phyloP scores from a whole-genome alignment of 179 eudicot genomes.

The Carnegiea gigantea region DNA sequence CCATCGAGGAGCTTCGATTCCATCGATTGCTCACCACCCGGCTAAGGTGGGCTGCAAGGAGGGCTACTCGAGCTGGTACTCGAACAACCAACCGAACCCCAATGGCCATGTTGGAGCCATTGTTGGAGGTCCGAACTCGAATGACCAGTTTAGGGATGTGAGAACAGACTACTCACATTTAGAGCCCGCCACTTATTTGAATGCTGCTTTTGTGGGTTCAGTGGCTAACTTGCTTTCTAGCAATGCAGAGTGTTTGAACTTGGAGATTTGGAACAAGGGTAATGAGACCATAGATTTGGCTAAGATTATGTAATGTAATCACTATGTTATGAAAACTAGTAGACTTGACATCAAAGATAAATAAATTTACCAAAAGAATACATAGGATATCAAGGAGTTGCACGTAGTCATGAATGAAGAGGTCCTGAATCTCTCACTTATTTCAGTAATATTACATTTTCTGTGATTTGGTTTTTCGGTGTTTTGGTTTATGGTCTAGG shows the following conservation, averaged over 20 bases:
- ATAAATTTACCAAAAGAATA: too few relatives aligned
- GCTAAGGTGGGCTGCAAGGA: slow-evolving; percentile 39
- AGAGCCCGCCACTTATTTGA: slow-evolving; percentile 48
- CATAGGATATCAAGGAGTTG: not conserved
- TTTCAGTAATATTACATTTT: not conserved
- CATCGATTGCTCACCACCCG: slow-evolving; percentile 31
- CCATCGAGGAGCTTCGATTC: slow-evolving; percentile 50
- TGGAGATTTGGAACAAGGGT: not conserved
- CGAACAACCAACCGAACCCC: slow-evolving; percentile 32
- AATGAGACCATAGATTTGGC: slow-evolving; percentile 17
- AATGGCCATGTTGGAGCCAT: slow-evolving; percentile 47
- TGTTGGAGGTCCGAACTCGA: slow-evolving; percentile 48
- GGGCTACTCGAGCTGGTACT: slow-evolving; percentile 40
- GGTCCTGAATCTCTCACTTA: not conserved
- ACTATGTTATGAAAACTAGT: not conserved
- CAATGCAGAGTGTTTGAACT: slow-evolving; percentile 1
- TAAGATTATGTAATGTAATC: not conserved
- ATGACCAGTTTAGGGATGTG: slow-evolving; percentile 40
- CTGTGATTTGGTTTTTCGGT: not conserved
- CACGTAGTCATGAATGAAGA: not conserved
- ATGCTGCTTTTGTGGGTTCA: slow-evolving; percentile 50
- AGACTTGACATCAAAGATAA: too few relatives aligned
- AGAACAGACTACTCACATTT: slow-evolving; percentile 45
- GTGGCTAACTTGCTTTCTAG: slow-evolving; percentile 24
- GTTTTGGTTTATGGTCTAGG: slow-evolving; percentile 18